Percentiles rank a stretch among this genome's conserved stretches.
phyloP scores from a whole-genome alignment of 768 basidiomycete species.

The Leccinum variicolor region DNA sequence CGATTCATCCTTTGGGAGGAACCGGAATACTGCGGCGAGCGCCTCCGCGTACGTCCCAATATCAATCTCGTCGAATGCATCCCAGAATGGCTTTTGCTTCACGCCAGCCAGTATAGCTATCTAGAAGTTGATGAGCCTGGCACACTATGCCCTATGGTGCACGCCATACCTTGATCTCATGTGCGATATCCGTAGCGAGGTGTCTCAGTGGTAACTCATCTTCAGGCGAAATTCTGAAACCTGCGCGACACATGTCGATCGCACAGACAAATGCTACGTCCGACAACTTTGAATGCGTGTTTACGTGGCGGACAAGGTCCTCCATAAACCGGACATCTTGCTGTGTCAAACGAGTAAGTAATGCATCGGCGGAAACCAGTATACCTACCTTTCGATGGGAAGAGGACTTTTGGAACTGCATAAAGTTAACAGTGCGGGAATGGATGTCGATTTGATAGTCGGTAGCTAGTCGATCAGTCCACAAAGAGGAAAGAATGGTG shows the following conservation, averaged over 20 bases:
- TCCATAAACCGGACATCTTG: conserved; percentile 58
- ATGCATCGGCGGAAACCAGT: background rate
- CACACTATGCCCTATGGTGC: conserved; percentile 15
- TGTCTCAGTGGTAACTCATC: conserved; percentile 62
- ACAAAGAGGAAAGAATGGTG: conserved; percentile 67
- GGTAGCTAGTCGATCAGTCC: conserved; percentile 65
- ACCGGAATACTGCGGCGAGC: conserved; percentile 69
- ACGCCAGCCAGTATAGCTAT: conserved; percentile 24
- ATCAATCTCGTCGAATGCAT: conserved; percentile 66
- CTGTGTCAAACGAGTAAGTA: conserved; percentile 3
- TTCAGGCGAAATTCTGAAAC: conserved; percentile 50
- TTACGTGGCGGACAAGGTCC: conserved; percentile 56
- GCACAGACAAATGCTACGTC: conserved; percentile 71
- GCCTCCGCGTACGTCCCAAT: conserved; percentile 74
- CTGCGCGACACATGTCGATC: conserved; percentile 72
- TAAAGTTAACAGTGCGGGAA: conserved; percentile 29
- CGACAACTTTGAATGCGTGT: conserved; percentile 51
- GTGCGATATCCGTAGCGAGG: conserved; percentile 69
- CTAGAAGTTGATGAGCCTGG: conserved; percentile 11
- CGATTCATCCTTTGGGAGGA: conserved; percentile 60
- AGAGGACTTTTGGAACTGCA: conserved; percentile 28
- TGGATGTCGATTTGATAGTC: conserved; percentile 47
- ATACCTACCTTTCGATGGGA: conserved; percentile 29
- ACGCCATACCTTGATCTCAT: conserved; percentile 67
- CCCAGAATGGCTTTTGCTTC: conserved; percentile 66